Conservation (phyloP, 495 filamentous ascomycete species). For the Wilcoxina mikolae region DNA sequence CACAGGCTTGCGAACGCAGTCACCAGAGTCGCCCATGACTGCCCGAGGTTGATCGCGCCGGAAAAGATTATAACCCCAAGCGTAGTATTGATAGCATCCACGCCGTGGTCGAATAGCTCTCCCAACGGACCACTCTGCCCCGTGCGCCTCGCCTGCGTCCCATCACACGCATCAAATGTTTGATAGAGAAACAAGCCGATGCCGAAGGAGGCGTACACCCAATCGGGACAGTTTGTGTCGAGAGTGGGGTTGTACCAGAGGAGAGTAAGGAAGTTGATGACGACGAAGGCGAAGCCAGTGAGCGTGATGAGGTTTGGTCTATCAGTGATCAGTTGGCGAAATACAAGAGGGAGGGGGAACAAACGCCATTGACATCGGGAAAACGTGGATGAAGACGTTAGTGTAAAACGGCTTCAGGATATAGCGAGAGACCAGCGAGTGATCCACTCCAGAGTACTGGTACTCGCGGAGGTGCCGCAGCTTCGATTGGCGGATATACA, state of each 20-base stretch:
- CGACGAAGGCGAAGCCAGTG: conserved; percentile 78
- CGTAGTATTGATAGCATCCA: conserved; percentile 91
- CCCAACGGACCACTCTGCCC: conserved; percentile 84
- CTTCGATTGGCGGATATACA: conserved; percentile 84
- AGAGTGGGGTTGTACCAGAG: conserved; percentile 93
- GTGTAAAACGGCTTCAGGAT: conserved; percentile 96
- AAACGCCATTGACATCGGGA: conserved; percentile 89
- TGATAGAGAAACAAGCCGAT: conserved; percentile 88
- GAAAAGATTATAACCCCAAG: conserved; percentile 87
- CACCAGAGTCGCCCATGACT: conserved; percentile 77
- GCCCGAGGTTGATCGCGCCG: conserved; percentile 78
- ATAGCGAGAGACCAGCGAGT: conserved; percentile 74
- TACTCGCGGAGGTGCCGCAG: conserved; percentile 79
- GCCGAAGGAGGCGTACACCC: conserved; percentile 90
- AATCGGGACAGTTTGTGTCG: conserved; percentile 80
- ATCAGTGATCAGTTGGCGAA: not conserved
- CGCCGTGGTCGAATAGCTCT: conserved; percentile 94
- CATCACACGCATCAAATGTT: conserved; percentile 96
- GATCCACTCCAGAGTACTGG: conserved; percentile 83
- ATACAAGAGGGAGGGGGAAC: conserved; percentile 29
- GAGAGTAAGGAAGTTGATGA: conserved; percentile 81
- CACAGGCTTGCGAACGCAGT: conserved; percentile 57
- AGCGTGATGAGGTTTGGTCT: conserved; percentile 66
- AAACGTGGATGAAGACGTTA: conserved; percentile 80
- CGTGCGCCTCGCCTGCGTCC: conserved; percentile 84